These are phyloP conservation scores for Ganoderma leucocontextum DNA, from an alignment of 1,284 basidiomycete species.

Conservation along the genomic window DNA sequence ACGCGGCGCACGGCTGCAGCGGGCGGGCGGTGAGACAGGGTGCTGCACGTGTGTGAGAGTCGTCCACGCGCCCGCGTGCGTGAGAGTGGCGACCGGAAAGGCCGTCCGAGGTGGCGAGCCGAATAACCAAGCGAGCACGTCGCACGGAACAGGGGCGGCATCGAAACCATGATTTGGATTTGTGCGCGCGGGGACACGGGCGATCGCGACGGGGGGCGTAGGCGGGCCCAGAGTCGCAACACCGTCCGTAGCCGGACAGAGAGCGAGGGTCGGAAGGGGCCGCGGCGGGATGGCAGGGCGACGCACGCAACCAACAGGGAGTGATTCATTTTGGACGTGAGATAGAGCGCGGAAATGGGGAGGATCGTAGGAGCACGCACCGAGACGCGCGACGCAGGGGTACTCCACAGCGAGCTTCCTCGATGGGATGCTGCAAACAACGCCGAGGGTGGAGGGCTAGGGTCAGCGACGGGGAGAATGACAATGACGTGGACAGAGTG, in stretches of 20 bases:
- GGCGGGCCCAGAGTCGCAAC: conserved; percentile 12
- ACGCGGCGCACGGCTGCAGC: conserved; percentile 56
- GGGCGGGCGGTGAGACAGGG: conserved; percentile 53
- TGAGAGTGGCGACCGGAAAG: neutral
- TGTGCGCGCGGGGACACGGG: neutral
- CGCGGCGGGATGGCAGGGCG: neutral
- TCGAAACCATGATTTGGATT: conserved; percentile 5
- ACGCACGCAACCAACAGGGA: conserved; percentile 1
- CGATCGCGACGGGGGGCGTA: conserved; percentile 5
- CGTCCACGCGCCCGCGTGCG: neutral
- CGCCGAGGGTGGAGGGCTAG: conserved; percentile 16
- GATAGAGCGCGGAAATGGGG: conserved; percentile 7
- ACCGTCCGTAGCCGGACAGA: neutral
- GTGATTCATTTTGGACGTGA: neutral
- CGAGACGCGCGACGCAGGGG: conserved; percentile 48
- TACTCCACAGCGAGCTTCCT: conserved; percentile 43
- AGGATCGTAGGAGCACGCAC: conserved; percentile 38
- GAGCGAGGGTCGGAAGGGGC: neutral
- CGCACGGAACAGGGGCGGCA: conserved; percentile 9
- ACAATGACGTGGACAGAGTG: conserved; percentile 6
- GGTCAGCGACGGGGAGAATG: neutral
- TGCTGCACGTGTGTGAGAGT: conserved; percentile 42
- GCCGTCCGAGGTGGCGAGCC: conserved; percentile 2
- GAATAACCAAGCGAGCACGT: conserved; percentile 1
- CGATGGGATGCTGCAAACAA: conserved; percentile 43